Conservation (phyloP, 116 monocot species). For the Trichopus zeylanicus region DNA sequence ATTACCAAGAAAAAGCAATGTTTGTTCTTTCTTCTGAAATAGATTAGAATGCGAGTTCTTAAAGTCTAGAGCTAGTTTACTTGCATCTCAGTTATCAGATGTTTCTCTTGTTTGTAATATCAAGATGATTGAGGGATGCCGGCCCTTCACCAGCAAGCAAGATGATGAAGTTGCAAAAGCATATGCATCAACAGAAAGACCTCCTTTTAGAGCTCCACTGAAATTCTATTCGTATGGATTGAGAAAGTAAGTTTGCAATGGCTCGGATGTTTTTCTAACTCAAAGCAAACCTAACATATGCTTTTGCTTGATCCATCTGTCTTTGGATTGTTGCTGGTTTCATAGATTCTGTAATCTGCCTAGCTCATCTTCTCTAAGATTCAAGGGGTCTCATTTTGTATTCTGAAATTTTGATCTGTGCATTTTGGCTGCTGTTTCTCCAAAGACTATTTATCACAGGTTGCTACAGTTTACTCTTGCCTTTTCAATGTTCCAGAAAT, state of each 20-base stretch:
- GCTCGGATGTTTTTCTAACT: neutral
- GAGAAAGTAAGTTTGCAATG: constrained; percentile 36
- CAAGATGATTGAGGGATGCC: constrained; percentile 78
- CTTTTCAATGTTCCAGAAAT: no score
- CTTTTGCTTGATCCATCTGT: neutral
- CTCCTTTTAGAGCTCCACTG: constrained; percentile 56
- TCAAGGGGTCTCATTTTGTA: neutral
- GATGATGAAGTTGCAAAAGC: constrained; percentile 52
- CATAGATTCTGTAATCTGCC: neutral
- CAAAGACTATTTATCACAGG: no score
- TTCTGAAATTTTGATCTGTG: no score
- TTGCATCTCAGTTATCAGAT: neutral
- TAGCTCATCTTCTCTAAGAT: neutral
- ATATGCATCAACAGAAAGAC: constrained; percentile 65
- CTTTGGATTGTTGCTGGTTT: neutral
- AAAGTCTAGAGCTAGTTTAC: neutral
- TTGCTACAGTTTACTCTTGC: no score
- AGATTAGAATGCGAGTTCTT: no score
- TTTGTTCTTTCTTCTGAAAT: no score
- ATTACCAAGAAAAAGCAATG: no score
- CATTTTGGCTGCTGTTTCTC: no score
- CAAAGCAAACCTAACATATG: neutral
- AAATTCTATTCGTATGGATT: constrained; percentile 55
- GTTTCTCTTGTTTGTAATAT: constrained; percentile 8
- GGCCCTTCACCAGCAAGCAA: constrained; percentile 39